phyloP scores from a whole-genome alignment of 805 yeast genomes.

The Candida caryicola region DNA sequence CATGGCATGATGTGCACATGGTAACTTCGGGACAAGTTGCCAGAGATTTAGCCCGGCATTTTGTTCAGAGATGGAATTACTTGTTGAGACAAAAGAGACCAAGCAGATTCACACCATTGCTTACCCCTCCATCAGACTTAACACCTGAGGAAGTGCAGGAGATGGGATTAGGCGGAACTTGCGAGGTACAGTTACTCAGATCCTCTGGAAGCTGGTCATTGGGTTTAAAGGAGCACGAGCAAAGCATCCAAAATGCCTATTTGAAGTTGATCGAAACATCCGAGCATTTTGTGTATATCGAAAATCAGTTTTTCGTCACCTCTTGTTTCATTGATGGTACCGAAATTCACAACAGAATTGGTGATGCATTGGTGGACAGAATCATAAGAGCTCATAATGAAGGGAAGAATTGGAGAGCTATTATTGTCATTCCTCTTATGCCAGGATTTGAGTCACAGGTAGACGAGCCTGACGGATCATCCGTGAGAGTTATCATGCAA shows the following conservation, averaged over 20 bases:
- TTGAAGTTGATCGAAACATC: constrained; percentile 86
- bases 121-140: constrained; percentile 90
- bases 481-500: constrained; percentile 94
- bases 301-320: constrained; percentile 91
- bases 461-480: constrained; percentile 88
- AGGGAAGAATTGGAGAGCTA: constrained; percentile 81
- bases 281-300: constrained; percentile 90
- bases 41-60: constrained; percentile 87
- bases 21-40: constrained; percentile 92
- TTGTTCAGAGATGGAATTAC: constrained; percentile 97
- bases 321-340: constrained; percentile 85
- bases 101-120: constrained; percentile 85
- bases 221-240: constrained; percentile 81
- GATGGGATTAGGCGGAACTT: constrained; percentile 70
- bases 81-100: constrained; percentile 90
- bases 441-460: constrained; percentile 96
- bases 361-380: constrained; percentile 96
- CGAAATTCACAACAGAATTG: constrained; percentile 81
- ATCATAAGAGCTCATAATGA: constrained; percentile 83
- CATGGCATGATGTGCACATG: constrained; percentile 99
- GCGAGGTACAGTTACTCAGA: constrained; percentile 86
- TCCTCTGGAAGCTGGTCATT: constrained; percentile 93
- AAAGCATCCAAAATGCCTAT: constrained; percentile 90
- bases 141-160: constrained; percentile 65
- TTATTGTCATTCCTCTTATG: constrained; percentile 89